Base-by-base conservation (phyloP, 139 green algal genomes). In the Auxenochlorella pyrenoidosa region DNA sequence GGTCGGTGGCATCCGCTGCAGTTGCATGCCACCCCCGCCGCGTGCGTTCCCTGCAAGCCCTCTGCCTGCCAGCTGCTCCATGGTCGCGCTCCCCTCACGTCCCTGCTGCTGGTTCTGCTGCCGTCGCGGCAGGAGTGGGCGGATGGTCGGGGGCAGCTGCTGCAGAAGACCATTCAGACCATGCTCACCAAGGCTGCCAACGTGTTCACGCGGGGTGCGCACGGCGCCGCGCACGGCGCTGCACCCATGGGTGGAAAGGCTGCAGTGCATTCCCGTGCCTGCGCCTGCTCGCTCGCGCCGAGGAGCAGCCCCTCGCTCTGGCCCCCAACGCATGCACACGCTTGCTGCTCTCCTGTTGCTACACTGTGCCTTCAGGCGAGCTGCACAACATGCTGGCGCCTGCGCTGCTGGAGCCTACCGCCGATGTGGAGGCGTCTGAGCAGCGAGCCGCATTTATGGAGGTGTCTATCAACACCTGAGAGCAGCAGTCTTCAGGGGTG, bases 131-230 rank as follows among this genome's bases (percentile, higher is more conserved):
- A 83, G 77, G 79, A 84, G 79, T 84, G 34, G 30, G 58, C 28
- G 36, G 58, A 54, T 19, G 40, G 54, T 12, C 51, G 58, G 4
- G 79, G 79, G 34, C 38, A 73, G 36, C 79, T 84, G 58, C 22
- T 40, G 38, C 34, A 40, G 18, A 63, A 28, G 21, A 84, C 79
- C 0, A 63, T 84, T 19, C 24, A 58, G 16, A 22, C 38, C 1
- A 84, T 84, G 79, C 38, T 58, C 41, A 75, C 51, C 71, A 79
- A 82, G 83, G 83, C 83, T 12, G 38, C 71, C 36, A 83, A 83
- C 26, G 40, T 78, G 43, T 88, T 88, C 84, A 75, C 47, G 0
- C 38, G 58, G 0, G 54, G 54, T 63, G 18, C 2, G 54, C 54
- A 63, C 13, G 54, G 22, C 47, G 47, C 47, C 47, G 47, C 47